A percentile compares a stretch with the other conserved stretches of the same genome.
phyloP scores from a whole-genome alignment of 2,329 filamentous ascomycete species.

The Nemania sp. region DNA sequence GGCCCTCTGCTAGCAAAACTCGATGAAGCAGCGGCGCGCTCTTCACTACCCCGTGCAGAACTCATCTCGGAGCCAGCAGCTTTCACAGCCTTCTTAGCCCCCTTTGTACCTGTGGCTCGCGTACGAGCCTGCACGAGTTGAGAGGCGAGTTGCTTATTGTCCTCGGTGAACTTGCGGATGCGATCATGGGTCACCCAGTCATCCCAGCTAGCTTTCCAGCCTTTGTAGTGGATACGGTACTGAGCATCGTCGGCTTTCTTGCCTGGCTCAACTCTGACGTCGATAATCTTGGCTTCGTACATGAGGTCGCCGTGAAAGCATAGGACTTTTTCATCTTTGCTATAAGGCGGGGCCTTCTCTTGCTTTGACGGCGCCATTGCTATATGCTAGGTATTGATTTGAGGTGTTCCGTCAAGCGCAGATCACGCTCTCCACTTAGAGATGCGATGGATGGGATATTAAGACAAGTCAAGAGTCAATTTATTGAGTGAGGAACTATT shows the following conservation, averaged over 20 bases:
- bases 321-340: conserved; percentile 88
- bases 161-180: conserved; percentile 89
- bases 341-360: conserved; percentile 52
- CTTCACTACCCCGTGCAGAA: conserved; percentile 75
- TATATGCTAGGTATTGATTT: background rate
- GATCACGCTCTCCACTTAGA: too few species aligned
- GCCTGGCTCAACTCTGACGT: conserved; percentile 51
- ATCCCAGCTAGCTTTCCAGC: conserved; percentile 99
- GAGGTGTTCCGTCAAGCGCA: background rate
- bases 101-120: conserved; percentile 47
- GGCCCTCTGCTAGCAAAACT: conserved; percentile 68
- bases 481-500: too few species aligned
- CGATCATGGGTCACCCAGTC: conserved; percentile 96
- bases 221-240: conserved; percentile 97
- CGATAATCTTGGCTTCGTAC: conserved; percentile 95
- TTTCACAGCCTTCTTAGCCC: conserved; percentile 51
- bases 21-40: conserved; percentile 65
- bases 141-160: conserved; percentile 86
- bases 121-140: conserved; percentile 64
- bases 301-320: conserved; percentile 98
- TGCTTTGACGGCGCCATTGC: conserved; percentile 47
- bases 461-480: background rate
- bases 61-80: conserved; percentile 59
- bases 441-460: background rate
- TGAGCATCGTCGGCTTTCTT: conserved; percentile 66